A percentile compares a stretch with the other conserved stretches of the same genome.
These are phyloP conservation scores for Sergeia podlipaevii DNA, from an alignment of 208 protist species.

Conservation along the genomic window DNA sequence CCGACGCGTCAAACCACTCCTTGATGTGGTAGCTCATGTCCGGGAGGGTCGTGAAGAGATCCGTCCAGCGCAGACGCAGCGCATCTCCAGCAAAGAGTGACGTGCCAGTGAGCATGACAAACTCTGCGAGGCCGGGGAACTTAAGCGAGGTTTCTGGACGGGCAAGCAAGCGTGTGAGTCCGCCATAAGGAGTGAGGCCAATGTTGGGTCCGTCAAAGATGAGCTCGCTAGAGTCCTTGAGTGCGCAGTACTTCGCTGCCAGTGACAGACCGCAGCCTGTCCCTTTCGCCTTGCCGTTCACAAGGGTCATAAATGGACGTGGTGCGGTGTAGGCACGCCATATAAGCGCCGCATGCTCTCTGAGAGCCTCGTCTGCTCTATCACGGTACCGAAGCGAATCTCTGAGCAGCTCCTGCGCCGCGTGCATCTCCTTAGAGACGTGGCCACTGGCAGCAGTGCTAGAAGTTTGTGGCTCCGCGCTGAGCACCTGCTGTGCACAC, in stretches of 20 bases:
- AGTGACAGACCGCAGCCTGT: constrained; percentile 84
- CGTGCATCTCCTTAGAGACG: constrained; percentile 16
- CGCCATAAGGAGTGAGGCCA: constrained; percentile 82
- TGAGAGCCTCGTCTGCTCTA: constrained; percentile 65
- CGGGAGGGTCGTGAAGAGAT: constrained; percentile 82
- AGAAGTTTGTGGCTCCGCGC: constrained; percentile 8
- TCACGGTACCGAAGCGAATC: constrained; percentile 75
- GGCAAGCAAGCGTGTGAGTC: constrained; percentile 74
- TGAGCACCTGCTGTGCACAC: constrained; percentile 19
- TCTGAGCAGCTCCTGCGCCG: constrained; percentile 44
- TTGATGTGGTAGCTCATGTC: constrained; percentile 91
- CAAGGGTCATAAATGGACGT: constrained; percentile 80
- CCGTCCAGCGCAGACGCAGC: constrained; percentile 84
- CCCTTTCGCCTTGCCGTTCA: constrained; percentile 87
- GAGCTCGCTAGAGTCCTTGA: constrained; percentile 83
- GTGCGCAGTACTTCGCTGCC: constrained; percentile 78
- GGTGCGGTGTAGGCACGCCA: constrained; percentile 77
- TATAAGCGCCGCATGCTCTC: constrained; percentile 77
- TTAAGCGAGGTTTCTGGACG: constrained; percentile 86
- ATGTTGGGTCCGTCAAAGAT: constrained; percentile 79
- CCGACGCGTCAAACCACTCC: constrained; percentile 87
- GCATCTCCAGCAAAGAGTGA: constrained; percentile 89
- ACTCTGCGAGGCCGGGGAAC: constrained; percentile 89
- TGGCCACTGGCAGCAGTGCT: not conserved
- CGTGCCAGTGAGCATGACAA: constrained; percentile 85